These are phyloP conservation scores for Diplodia intermedia DNA, from an alignment of 2,329 filamentous ascomycete genomes.

Conservation along the genomic window DNA sequence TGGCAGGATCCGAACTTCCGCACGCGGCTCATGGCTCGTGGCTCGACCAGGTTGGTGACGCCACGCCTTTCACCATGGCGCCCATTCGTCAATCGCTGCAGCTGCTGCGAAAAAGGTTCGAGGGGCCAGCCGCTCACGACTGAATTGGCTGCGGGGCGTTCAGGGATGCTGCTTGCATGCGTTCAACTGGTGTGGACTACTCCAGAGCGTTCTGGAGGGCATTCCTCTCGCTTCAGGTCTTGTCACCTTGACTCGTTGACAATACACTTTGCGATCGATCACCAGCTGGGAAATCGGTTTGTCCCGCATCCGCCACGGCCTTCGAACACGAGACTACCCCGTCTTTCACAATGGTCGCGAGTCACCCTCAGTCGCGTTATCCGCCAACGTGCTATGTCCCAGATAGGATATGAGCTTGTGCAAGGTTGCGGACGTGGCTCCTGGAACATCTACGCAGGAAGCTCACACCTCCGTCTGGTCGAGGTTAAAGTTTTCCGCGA, in stretches of 20 bases:
- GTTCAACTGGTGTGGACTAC: neutral
- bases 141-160: neutral
- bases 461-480: neutral
- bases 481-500: neutral
- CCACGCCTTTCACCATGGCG: neutral
- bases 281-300: slow-evolving; percentile 1
- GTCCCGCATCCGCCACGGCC: slow-evolving; percentile 2
- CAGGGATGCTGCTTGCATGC: slow-evolving; percentile 24
- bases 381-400: neutral
- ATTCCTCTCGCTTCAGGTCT: slow-evolving; percentile 3
- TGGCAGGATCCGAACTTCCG: slow-evolving; percentile 7
- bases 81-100: slow-evolving; percentile 4
- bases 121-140: neutral
- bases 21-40: slow-evolving; percentile 25
- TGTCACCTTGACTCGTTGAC: slow-evolving; percentile 16
- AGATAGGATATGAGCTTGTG: slow-evolving; percentile 4
- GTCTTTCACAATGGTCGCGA: neutral
- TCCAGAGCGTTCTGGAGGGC: neutral
- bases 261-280: slow-evolving; percentile 7
- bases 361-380: neutral
- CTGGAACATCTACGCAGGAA: neutral
- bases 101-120: neutral
- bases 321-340: neutral
- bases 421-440: neutral
- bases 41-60: slow-evolving; percentile 27